Evolutionary conservation across 257 asterid genomes (phyloP).

Genomic region (Scutellaria galericulata): DNA sequence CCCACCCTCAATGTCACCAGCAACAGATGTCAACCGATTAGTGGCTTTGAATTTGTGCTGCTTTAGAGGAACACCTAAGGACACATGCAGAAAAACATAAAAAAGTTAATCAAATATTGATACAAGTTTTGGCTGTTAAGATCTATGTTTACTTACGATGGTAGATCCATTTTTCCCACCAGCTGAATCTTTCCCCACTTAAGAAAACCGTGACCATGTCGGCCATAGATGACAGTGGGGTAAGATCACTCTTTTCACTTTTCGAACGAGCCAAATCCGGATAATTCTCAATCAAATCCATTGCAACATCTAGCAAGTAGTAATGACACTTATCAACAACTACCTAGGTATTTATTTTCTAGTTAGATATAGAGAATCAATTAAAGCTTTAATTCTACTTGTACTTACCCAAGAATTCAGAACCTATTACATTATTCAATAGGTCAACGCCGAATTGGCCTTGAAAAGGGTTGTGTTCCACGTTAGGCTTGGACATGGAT

Average conservation of each 20-base stretch:
- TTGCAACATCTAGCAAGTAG: slow-evolving; percentile 28
- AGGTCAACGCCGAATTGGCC: not conserved
- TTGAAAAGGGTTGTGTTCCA: not conserved
- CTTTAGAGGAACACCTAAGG: not conserved
- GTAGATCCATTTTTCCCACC: not conserved
- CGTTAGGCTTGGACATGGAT: not conserved
- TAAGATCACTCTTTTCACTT: not conserved
- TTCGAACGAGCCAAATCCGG: slow-evolving; percentile 5
- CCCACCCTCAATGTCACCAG: not conserved
- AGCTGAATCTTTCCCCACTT: not conserved
- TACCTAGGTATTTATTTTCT: not conserved
- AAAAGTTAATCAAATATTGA: not conserved
- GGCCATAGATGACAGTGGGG: not conserved
- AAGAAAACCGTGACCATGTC: not conserved
- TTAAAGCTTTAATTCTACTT: too few relatives aligned
- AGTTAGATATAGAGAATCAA: too few relatives aligned
- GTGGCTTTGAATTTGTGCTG: not conserved
- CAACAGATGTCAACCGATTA: not conserved
- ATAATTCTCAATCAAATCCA: slow-evolving; percentile 24
- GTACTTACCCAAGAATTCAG: slow-evolving; percentile 13
- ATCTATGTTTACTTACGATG: not conserved
- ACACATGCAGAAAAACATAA: not conserved
- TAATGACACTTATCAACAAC: not conserved
- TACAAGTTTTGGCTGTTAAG: too few relatives aligned
- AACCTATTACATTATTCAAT: not conserved